Evolutionary conservation across 306 rosid species (phyloP).

Genomic region (Quercus ilex): DNA sequence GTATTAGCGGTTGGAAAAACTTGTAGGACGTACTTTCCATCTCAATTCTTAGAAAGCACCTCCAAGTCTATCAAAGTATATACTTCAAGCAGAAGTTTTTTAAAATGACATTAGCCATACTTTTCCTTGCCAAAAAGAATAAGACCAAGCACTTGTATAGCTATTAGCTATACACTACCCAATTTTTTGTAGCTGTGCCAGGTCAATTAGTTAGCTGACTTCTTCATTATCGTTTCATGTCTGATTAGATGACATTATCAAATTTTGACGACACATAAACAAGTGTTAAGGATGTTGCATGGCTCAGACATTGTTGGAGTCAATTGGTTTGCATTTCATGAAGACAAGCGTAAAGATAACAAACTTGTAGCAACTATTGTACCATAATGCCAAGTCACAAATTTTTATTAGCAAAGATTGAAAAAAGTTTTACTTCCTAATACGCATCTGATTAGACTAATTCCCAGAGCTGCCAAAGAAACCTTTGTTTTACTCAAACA

Average conservation of each 20-base stretch:
- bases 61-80: slow-evolving; percentile 42
- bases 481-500: not conserved
- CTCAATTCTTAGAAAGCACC: slow-evolving; percentile 43
- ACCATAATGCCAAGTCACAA: not conserved
- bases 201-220: slow-evolving; percentile 12
- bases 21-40: slow-evolving; percentile 46
- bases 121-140: slow-evolving; percentile 34
- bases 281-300: not conserved
- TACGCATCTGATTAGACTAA: not conserved
- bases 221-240: not conserved
- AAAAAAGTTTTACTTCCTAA: not conserved
- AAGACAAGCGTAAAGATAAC: not conserved
- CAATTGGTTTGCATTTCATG: not conserved
- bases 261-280: not conserved
- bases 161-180: not conserved
- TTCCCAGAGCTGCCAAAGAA: not conserved
- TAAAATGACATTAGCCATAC: slow-evolving; percentile 24
- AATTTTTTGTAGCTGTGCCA: not conserved
- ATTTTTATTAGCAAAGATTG: too few species aligned
- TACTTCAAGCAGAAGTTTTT: slow-evolving; percentile 64
- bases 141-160: not conserved
- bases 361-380: too few species aligned
- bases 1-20: slow-evolving; percentile 55
- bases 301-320: not conserved
- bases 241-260: slow-evolving; percentile 5